phyloP scores from a whole-genome alignment of 352 stramenopile species.

The Saprolegnia diclina region DNA sequence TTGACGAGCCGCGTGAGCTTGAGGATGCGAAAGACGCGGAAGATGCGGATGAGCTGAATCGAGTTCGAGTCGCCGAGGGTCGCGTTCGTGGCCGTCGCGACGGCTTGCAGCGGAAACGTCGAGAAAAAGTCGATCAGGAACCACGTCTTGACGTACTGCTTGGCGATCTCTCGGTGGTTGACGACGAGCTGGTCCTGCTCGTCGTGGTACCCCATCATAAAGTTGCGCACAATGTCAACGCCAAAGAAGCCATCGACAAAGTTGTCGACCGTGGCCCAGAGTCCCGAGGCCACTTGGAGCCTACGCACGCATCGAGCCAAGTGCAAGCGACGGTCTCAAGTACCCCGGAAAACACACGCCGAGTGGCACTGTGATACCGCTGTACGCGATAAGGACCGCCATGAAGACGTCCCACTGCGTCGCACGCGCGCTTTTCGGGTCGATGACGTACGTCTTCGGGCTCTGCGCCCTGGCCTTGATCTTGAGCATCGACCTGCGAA shows the following conservation, averaged over 20 bases:
- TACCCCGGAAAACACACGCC: constrained; percentile 62
- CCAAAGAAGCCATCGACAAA: constrained; percentile 26
- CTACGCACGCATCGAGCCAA: not conserved
- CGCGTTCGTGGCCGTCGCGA: constrained; percentile 29
- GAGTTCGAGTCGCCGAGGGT: constrained; percentile 34
- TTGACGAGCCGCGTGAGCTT: constrained; percentile 72
- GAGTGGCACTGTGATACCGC: constrained; percentile 57
- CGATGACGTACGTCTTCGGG: constrained; percentile 17
- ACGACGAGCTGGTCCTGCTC: constrained; percentile 59
- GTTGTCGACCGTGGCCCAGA: constrained; percentile 2
- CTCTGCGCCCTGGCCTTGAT: constrained; percentile 1
- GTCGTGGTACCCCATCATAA: constrained; percentile 64
- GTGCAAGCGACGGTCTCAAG: not conserved
- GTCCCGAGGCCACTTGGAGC: not conserved
- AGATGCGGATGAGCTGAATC: constrained; percentile 57
- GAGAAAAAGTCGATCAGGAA: constrained; percentile 79
- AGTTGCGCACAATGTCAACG: constrained; percentile 73
- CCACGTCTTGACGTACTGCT: constrained; percentile 63
- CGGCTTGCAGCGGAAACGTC: constrained; percentile 65
- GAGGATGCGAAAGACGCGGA: constrained; percentile 59
- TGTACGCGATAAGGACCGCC: constrained; percentile 58
- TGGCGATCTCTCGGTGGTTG: constrained; percentile 39
- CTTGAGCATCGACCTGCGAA: not conserved
- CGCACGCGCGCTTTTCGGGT: constrained; percentile 2
- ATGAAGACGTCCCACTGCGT: constrained; percentile 42